Percentiles rank a stretch among this genome's conserved stretches.
These are phyloP conservation scores for Quercus rubra DNA, from an alignment of 306 rosid species.

Conservation along the genomic window DNA sequence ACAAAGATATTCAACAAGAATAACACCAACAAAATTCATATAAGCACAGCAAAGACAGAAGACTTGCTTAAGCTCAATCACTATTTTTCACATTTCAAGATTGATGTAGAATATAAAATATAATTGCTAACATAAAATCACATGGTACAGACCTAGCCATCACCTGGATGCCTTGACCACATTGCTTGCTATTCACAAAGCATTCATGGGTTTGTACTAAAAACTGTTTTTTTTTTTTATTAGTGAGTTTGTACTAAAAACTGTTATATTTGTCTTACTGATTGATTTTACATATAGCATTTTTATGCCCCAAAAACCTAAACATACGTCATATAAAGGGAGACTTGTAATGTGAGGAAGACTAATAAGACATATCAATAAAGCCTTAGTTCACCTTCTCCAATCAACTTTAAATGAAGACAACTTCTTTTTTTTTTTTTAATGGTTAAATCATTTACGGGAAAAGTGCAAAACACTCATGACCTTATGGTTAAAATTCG, in stretches of 20 bases:
- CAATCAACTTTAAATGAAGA: neutral
- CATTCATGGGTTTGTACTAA: neutral
- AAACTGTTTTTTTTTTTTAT: neutral
- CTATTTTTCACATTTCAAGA: neutral
- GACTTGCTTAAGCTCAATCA: neutral
- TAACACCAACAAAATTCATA: neutral
- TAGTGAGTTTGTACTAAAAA: neutral
- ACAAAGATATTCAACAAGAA: neutral
- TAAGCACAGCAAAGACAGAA: neutral
- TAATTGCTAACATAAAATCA: neutral
- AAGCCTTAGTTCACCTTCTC: neutral
- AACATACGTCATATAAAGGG: neutral
- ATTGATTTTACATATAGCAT: neutral
- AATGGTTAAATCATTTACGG: too few relatives aligned
- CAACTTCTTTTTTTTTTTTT: neutral
- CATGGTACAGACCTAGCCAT: neutral
- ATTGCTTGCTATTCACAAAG: neutral
- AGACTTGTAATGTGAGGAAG: neutral
- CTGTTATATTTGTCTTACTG: neutral
- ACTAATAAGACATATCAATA: neutral
- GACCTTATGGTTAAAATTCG: too few relatives aligned
- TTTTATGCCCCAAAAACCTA: neutral
- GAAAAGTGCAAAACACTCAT: too few relatives aligned
- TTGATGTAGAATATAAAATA: neutral
- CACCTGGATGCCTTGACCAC: neutral